Base-by-base conservation (phyloP, 1,284 basidiomycete genomes). In the Puccinia horiana region DNA sequence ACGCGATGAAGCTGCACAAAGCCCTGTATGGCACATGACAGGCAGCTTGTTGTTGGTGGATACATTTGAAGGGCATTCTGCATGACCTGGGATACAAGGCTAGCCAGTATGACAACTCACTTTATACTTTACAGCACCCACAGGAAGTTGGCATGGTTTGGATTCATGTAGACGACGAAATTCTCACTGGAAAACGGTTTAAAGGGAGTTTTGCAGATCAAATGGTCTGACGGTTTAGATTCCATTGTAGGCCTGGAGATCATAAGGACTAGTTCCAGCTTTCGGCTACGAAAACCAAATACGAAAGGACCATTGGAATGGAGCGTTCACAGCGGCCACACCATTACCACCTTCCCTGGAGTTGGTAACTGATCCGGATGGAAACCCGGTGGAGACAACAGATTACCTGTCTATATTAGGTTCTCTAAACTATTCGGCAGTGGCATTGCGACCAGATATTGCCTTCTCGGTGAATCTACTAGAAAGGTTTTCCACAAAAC, bases 1-100 rank as follows among this genome's bases (percentile, higher is more conserved):
- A 40, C 11, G 74, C 35, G 1, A 23, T 56, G 32, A 6, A 4
- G 5, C 23, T 76, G 8, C 52, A 76, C 4, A 78, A 78, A 29
- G 61, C 76, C 23, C 35, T 78, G 40, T 78, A 78, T 52, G 76
- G 76, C 1, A 78, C 76, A 2, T 6, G 26, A 5, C 76, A 78
- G 23, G 76, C 42, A 18, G 76, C 35, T 5, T 8, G 42, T 2
- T 78, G 56, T 16, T 78, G 61, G 76, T 78, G 63, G 76, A 5
- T 32, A 5, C 61, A 78, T 42, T 32, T 77, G 3, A 35, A 61
- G 37, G 32, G 32, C 11, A 40, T 37, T 6, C 58, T 67, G 26
- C 1, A 42, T 1, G 29, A 23, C 1, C 32, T 63, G 4, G 58
- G 76, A 3, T 77, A 44, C 44, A n/a, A 5, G 1, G 5, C 37